These are phyloP conservation scores for Sphaerulina populicola DNA, from an alignment of 2,329 filamentous ascomycete species.

Conservation along the genomic window DNA sequence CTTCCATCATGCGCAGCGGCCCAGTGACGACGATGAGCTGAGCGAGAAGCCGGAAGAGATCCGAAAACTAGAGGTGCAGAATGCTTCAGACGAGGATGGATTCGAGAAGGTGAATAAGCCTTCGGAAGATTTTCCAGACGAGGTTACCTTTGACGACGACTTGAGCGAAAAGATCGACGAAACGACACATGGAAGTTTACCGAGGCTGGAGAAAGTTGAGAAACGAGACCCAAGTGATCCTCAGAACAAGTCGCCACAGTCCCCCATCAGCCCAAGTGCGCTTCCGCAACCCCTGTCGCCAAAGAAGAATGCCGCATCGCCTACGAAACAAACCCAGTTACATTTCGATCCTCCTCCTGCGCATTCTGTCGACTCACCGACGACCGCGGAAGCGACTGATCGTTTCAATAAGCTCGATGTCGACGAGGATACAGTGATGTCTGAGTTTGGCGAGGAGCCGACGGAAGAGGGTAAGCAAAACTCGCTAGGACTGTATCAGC, in stretches of 20 bases:
- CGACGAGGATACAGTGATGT: constrained; percentile 50
- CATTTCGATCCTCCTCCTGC: constrained; percentile 28
- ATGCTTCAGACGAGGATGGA: not conserved
- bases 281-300: constrained; percentile 29
- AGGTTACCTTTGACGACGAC: constrained; percentile 23
- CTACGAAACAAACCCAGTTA: constrained; percentile 12
- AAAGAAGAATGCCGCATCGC: constrained; percentile 22
- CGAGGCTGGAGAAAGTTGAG: constrained; percentile 25
- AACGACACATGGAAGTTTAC: constrained; percentile 20
- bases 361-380: constrained; percentile 40
- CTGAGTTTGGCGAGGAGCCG: constrained; percentile 29
- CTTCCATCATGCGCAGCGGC: constrained; percentile 44
- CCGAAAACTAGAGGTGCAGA: not conserved
- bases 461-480: constrained; percentile 29
- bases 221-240: constrained; percentile 20
- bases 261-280: constrained; percentile 19
- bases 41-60: constrained; percentile 39
- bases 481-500: constrained; percentile 37
- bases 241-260: constrained; percentile 13
- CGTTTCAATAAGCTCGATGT: constrained; percentile 52
- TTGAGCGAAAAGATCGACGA: constrained; percentile 39
- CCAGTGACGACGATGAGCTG: constrained; percentile 33
- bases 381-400: constrained; percentile 47
- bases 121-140: not conserved
- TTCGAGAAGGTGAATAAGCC: not conserved